Evolutionary conservation across 257 asterid species (phyloP).

Genomic region (Schizonepeta tenuifolia): DNA sequence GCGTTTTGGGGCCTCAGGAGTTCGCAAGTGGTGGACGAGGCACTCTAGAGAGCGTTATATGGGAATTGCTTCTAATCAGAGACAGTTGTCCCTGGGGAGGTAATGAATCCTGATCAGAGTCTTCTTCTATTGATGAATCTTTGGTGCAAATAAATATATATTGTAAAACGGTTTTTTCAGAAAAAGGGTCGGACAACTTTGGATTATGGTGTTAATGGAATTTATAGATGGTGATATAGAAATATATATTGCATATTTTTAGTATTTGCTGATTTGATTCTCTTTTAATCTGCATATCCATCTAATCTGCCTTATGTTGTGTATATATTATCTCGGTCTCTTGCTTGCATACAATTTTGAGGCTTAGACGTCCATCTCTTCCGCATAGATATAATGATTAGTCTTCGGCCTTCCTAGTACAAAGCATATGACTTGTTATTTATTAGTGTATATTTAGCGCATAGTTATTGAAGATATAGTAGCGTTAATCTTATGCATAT

Average conservation of each 20-base stretch:
- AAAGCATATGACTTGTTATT: neutral
- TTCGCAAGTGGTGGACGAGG: slow-evolving; percentile 76
- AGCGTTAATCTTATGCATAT: no score
- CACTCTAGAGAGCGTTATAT: slow-evolving; percentile 36
- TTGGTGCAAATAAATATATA: neutral
- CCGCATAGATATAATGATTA: neutral
- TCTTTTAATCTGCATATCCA: neutral
- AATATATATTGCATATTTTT: neutral
- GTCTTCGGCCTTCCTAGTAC: neutral
- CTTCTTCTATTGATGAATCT: neutral
- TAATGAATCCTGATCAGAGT: slow-evolving; percentile 4
- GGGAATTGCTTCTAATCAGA: no score
- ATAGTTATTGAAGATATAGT: no score
- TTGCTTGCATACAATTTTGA: neutral
- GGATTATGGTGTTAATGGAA: neutral
- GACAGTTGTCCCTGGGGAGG: slow-evolving; percentile 26
- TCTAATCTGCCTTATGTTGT: neutral
- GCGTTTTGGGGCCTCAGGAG: slow-evolving; percentile 95
- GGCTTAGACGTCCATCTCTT: neutral
- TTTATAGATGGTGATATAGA: slow-evolving; percentile 5
- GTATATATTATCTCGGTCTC: neutral
- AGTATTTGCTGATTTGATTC: neutral
- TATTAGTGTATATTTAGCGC: no score
- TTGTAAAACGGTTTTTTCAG: slow-evolving; percentile 7
- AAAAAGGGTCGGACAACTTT: slow-evolving; percentile 1